Base-by-base conservation (phyloP, 371 early-diverging fungal genomes). In the Lichtheimia ramosa region DNA sequence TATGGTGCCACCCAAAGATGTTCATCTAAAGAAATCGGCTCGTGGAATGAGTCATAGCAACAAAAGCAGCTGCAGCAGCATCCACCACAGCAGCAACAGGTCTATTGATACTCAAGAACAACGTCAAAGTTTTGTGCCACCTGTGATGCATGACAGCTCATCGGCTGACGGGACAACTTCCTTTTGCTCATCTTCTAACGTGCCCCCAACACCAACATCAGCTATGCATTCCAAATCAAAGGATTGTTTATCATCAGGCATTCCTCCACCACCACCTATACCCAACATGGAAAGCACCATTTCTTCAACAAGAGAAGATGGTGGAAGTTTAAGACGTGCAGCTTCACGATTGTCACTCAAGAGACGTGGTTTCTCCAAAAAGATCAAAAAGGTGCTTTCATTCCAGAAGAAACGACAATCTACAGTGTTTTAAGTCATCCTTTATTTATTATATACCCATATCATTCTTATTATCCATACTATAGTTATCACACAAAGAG, bases 191-290 rank as follows among this genome's bases (percentile, higher is more conserved):
- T 34, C 46, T 21, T 46, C 46, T 21, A 46, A 18, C 21, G 16
- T 46, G 46, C 46, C 46, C n/a, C 46, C 46, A n/a, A 46, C 46
- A 8, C 46, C 46, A 18, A 46, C 46, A n/a, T 46, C 46, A 7
- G 21, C 46, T n/a, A 46, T 21, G 18, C 46, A 46, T 18, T n/a
- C 46, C n/a, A 21, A 46, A 46, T n/a, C 46, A 8, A 21, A 46
- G 16, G 46, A 21, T 21, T 46, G 46, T 46, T 46, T n/a, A n/a
- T 46, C 46, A n/a, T 46, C 46, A 34, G 34, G 34, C 10, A 34
- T 46, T 46, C 46, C 46, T 7, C 46, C 46, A 8, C 46, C 46
- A 8, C 46, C 46, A 21, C 46, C 46, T 1, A n/a, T 21, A 21
- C 46, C 46, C 21, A 21, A n/a, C 46, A 46, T 18, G 46, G 21